Base-by-base conservation (phyloP, 2,329 filamentous ascomycete species). In the Stenocarpella maydis region DNA sequence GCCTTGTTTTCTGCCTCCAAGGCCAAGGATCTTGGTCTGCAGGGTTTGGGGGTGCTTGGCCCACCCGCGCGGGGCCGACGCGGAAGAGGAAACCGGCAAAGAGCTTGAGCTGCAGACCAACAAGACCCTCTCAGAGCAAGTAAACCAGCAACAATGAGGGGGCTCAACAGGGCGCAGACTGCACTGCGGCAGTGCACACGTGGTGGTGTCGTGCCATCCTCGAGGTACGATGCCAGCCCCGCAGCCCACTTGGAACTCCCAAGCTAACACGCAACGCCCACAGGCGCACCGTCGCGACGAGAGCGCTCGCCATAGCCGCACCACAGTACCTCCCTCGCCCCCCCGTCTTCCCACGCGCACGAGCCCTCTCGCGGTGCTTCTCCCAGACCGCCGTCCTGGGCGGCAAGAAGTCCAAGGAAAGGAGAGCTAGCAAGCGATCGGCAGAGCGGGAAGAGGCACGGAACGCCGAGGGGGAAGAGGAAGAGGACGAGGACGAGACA, bases 401-500 rank as follows among this genome's bases (percentile, higher is more conserved):
- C 39, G 28, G 45, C 43, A 72, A 72, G 65, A 71, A 69, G 50
- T 49, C 61, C 43, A 71, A 71, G 24, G 69, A 47, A 1, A 69
- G 52, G 26, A 67, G 55, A 45, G 49, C 67, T 3, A 58, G 6
- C 41, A 54, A 49, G 52, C 52, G 65, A 15, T 54, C 39, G 6
- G n/a, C 52, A 34, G 61, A 47, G n/a, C 53, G 60, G 19, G 47
- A 31, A 19, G 60, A 68, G 41, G 49, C 47, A 21, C 26, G 65
- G 17, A 41, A 50, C 14, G 65, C 34, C n/a, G 31, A 4, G 4
- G 31, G 9, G 31, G 54, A 64, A 9, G 63, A 41, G 15, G 68
- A 47, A 19, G 71, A 68, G 15, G 65, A 66, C 0, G 63, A 41
- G 28, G 65, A 45, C 21, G 68, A 43, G 21, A 52, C 21, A 10